Percentiles rank a stretch among this genome's conserved stretches.
Conservation (phyloP, 768 basidiomycete species). For the Mycena olivaceomarginata region DNA sequence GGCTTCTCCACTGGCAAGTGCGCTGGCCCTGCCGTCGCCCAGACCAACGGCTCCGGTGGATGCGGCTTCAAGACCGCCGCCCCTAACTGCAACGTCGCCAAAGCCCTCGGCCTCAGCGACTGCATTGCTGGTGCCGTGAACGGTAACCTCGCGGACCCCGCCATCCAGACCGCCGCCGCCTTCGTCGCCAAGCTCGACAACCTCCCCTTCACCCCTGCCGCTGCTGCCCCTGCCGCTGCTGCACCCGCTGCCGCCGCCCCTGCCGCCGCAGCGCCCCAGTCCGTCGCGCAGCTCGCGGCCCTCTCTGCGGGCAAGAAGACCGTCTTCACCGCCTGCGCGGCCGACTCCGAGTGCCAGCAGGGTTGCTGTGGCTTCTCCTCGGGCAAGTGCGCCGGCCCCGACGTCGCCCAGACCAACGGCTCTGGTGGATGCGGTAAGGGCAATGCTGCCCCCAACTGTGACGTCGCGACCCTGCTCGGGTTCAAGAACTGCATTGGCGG, state of each 20-base stretch:
- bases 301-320: constrained; percentile 21
- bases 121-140: constrained; percentile 13
- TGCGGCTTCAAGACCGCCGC: constrained; percentile 46
- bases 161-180: constrained; percentile 22
- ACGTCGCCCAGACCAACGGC: constrained; percentile 49
- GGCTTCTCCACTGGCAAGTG: constrained; percentile 49
- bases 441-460: constrained; percentile 45
- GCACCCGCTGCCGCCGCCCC: constrained; percentile 15
- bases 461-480: constrained; percentile 40
- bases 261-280: not conserved
- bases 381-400: constrained; percentile 50
- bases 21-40: constrained; percentile 49
- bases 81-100: constrained; percentile 48
- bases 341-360: constrained; percentile 45
- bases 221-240: constrained; percentile 1
- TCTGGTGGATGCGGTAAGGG: constrained; percentile 48
- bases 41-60: constrained; percentile 48
- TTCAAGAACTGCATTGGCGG: constrained; percentile 24
- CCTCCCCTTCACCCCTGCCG: constrained; percentile 28
- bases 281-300: constrained; percentile 5
- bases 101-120: constrained; percentile 24
- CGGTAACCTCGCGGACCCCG: not conserved
- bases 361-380: constrained; percentile 48
- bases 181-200: constrained; percentile 29
- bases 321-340: constrained; percentile 43